Percentiles rank a stretch among this genome's conserved stretches.
Conservation (phyloP, 306 rosid genomes). For the Arachis hypogaea region DNA sequence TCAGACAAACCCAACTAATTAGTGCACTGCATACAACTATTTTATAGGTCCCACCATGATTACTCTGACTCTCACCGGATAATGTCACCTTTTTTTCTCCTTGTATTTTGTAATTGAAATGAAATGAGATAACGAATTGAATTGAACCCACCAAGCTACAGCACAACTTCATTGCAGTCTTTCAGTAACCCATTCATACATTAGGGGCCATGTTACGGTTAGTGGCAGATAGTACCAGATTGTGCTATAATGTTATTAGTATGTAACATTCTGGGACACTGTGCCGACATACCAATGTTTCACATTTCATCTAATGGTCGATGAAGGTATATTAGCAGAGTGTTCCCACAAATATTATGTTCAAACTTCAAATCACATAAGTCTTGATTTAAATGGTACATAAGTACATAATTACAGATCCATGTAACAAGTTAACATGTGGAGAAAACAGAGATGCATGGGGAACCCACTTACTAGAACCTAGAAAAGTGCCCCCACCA, state of each 20-base stretch:
- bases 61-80: slow-evolving; percentile 18
- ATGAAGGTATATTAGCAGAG: too few relatives aligned
- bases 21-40: slow-evolving; percentile 16
- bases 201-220: slow-evolving; percentile 39
- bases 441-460: slow-evolving; percentile 20
- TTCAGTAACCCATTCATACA: slow-evolving; percentile 38
- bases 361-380: too few relatives aligned
- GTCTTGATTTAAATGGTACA: slow-evolving; percentile 29
- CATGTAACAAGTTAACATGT: slow-evolving; percentile 33
- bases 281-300: too few relatives aligned
- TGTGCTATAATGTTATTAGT: slow-evolving; percentile 3
- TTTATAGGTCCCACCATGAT: slow-evolving; percentile 34
- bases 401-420: background rate
- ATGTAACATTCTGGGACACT: too few relatives aligned
- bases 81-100: background rate
- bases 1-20: slow-evolving; percentile 37
- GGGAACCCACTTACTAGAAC: slow-evolving; percentile 40
- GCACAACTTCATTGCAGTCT: slow-evolving; percentile 29
- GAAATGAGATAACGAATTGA: slow-evolving; percentile 32
- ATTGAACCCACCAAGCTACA: slow-evolving; percentile 26
- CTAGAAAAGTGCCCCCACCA: slow-evolving; percentile 24
- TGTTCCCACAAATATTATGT: too few relatives aligned
- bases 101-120: slow-evolving; percentile 9
- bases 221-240: slow-evolving; percentile 39
- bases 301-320: too few relatives aligned